phyloP scores from a whole-genome alignment of 805 yeast genomes.

The Sungouiella blattae region DNA sequence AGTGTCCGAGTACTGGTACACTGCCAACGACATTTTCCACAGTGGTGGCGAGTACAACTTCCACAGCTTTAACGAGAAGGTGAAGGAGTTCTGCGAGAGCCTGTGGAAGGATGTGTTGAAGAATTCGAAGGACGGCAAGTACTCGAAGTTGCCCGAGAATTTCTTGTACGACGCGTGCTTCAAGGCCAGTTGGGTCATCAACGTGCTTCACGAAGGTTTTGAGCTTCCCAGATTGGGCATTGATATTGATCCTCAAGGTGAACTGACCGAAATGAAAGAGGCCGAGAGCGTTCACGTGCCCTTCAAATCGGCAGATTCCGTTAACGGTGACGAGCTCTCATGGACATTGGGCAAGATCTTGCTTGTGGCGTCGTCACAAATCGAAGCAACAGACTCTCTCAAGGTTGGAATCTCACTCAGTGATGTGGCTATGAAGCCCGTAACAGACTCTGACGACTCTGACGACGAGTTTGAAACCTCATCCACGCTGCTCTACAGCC shows the following conservation, averaged over 20 bases:
- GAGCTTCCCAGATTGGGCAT: constrained; percentile 71
- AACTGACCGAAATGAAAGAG: constrained; percentile 27
- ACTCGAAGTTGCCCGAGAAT: constrained; percentile 49
- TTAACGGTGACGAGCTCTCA: constrained; percentile 82
- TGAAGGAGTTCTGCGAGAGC: constrained; percentile 69
- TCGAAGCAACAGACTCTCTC: constrained; percentile 21
- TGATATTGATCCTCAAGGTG: constrained; percentile 30
- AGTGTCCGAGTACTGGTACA: constrained; percentile 95
- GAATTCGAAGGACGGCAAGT: constrained; percentile 52
- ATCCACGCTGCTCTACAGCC: constrained; percentile 8
- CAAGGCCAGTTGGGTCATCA: constrained; percentile 92
- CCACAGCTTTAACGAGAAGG: constrained; percentile 59
- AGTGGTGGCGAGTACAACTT: constrained; percentile 88
- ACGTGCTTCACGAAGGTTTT: constrained; percentile 88
- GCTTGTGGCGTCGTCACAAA: constrained; percentile 73
- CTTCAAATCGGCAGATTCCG: constrained; percentile 76
- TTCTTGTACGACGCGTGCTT: constrained; percentile 78
- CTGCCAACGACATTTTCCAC: constrained; percentile 86
- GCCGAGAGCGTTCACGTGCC: constrained; percentile 45
- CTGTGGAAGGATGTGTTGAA: constrained; percentile 61
- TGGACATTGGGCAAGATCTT: constrained; percentile 94
- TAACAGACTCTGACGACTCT: constrained; percentile 13
- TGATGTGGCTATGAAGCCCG: constrained; percentile 25
- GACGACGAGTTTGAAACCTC: constrained; percentile 13
- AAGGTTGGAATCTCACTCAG: constrained; percentile 42